phyloP scores from a whole-genome alignment of 306 rosid species.

The Fagus sylvatica region DNA sequence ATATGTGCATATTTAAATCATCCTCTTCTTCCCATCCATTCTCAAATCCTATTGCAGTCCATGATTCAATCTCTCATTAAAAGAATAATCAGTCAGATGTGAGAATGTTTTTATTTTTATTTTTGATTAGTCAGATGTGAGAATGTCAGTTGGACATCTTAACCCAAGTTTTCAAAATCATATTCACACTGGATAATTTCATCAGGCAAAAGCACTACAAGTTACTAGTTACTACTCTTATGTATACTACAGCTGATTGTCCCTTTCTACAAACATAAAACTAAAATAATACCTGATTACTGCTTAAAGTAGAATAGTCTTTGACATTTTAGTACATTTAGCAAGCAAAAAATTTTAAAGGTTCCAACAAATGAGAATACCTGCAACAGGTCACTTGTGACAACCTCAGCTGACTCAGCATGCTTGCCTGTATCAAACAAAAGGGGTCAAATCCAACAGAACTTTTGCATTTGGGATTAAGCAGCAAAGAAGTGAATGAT shows the following conservation, averaged over 20 bases:
- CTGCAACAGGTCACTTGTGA: slow-evolving; percentile 61
- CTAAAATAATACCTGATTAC: not conserved
- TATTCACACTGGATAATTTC: not conserved
- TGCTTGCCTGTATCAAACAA: slow-evolving; percentile 57
- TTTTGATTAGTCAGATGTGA: not conserved
- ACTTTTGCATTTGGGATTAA: slow-evolving; percentile 1
- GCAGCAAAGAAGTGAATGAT: slow-evolving; percentile 6
- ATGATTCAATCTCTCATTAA: not conserved
- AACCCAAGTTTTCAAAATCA: not conserved
- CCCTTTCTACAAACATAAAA: not conserved
- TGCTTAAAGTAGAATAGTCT: not conserved
- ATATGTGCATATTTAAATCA: not conserved
- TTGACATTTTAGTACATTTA: not conserved
- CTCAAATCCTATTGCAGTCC: not conserved
- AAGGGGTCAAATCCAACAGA: slow-evolving; percentile 36
- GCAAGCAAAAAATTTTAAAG: not conserved
- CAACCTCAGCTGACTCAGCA: slow-evolving; percentile 57
- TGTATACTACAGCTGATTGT: not conserved
- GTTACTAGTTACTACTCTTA: not conserved
- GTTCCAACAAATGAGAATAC: slow-evolving; percentile 40
- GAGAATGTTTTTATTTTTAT: no score
- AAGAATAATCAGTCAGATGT: not conserved
- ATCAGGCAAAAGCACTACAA: not conserved
- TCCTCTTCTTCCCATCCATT: not conserved
- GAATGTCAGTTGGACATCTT: not conserved